Conservation (phyloP, 2,329 filamentous ascomycete genomes). For the Myriosclerotinia scirpicola region DNA sequence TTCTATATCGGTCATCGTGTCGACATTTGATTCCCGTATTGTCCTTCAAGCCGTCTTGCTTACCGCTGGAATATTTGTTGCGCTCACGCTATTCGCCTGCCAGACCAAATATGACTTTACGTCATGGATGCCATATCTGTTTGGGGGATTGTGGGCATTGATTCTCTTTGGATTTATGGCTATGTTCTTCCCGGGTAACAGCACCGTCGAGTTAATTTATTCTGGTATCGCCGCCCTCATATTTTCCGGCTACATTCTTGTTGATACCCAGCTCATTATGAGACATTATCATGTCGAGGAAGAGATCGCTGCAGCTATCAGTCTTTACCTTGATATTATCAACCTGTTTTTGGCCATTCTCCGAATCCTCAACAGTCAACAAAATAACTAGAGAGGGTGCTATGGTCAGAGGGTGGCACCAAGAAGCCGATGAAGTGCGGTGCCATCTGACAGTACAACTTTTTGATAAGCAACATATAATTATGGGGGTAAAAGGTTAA, state of each 20-base stretch:
- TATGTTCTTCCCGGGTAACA: conserved; percentile 82
- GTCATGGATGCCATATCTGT: conserved; percentile 92
- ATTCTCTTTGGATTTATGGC: conserved; percentile 92
- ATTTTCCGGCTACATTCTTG: conserved; percentile 92
- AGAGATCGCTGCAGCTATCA: conserved; percentile 94
- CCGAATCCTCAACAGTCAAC: conserved; percentile 89
- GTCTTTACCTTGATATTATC: conserved; percentile 92
- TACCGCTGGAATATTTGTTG: conserved; percentile 79
- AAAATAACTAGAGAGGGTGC: conserved; percentile 69
- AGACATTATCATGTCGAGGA: conserved; percentile 96
- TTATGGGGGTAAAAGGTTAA: conserved; percentile 7
- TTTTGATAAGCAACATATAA: not conserved
- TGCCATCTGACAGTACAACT: conserved; percentile 1
- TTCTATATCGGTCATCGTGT: conserved; percentile 86
- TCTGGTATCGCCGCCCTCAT: conserved; percentile 79
- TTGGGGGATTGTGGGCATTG: conserved; percentile 84
- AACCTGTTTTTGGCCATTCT: conserved; percentile 97
- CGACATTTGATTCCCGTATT: conserved; percentile 79
- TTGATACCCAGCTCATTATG: conserved; percentile 95
- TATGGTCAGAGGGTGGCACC: conserved; percentile 11
- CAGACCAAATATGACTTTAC: conserved; percentile 99
- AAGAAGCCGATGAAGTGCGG: not conserved
- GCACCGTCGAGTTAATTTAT: conserved; percentile 81
- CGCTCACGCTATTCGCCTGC: conserved; percentile 85
- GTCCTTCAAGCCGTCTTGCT: conserved; percentile 89